Evolutionary conservation across 495 filamentous ascomycete genomes (phyloP), one percentile per base, ranked within the genome.

Genomic region (Cudoniella acicularis): DNA sequence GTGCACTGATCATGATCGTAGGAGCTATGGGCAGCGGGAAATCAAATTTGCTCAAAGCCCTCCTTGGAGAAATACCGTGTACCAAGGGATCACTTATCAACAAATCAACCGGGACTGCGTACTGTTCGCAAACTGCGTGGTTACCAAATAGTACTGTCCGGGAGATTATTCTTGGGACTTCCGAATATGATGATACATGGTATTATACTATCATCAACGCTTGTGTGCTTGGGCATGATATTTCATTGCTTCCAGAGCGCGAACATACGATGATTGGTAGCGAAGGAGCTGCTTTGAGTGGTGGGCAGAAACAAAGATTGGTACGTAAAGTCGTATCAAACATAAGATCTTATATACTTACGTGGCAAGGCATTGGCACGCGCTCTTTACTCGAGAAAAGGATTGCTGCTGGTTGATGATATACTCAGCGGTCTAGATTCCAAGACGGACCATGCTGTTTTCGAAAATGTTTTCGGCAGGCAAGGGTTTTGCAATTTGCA

Each of bases 201-300:
- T 91, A 89, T 65, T 69, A 70, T 20, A 74, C 79, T n/a, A 80
- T 89, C 0, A 62, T 88, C 17, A 70, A 79, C 8, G 85, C 79
- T n/a, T 87, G 86, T 62, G 75, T 78, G 52, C 71, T 91, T 18
- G 72, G 72, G 3, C 70, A 77, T 49, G 85, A 87, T 66, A 55
- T 86, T 9, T 73, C 76, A 1, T 72, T 78, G 53, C 71, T 87
- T 18, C 78, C 80, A 13, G 65, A 73, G 18, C 76, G 77, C 0
- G 81, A 84, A 4, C 3, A n/a, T 36, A 83, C 80, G 13, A 52
- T 52, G 1, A 77, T 85, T 62, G 83, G 82, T 20, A 82, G 77
- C 65, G 79, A 79, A 58, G 83, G 82, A 1, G 70, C 82, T 46
- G 70, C 73, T 9, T 72, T 86, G 22, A 30, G 22, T 50, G 81